phyloP scores from a whole-genome alignment of 2,329 filamentous ascomycete genomes.

The Drechslerella coelobrocha region DNA sequence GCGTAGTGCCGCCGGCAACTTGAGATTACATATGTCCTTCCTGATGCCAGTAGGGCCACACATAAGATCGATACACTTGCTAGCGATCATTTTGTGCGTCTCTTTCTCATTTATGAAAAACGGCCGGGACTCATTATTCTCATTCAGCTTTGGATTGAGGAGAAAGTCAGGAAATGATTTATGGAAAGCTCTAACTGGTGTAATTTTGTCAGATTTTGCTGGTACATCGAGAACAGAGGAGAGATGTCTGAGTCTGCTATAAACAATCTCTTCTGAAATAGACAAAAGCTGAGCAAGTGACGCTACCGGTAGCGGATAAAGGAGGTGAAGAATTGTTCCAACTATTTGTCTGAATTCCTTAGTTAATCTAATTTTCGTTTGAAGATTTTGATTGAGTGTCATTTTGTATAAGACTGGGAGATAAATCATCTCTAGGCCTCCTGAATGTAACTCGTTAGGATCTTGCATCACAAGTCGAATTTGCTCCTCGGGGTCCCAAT shows the following conservation, averaged over 20 bases:
- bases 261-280: not conserved
- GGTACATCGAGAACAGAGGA: constrained; percentile 31
- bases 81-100: constrained; percentile 8
- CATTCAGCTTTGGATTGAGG: not conserved
- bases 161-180: constrained; percentile 44
- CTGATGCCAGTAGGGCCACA: constrained; percentile 52
- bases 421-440: not conserved
- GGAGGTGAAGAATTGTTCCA: constrained; percentile 16
- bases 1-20: constrained; percentile 36
- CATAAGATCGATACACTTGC: constrained; percentile 57
- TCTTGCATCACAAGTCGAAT: constrained; percentile 10
- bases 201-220: not conserved
- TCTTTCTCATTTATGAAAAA: constrained; percentile 36
- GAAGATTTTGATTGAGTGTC: too few species aligned
- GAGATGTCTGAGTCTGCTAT: constrained; percentile 3
- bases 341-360: constrained; percentile 19
- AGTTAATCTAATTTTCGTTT: too few species aligned
- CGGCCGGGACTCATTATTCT: not conserved
- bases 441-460: not conserved
- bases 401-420: too few species aligned
- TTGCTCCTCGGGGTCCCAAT: constrained; percentile 13
- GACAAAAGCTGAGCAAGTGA: not conserved
- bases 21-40: constrained; percentile 55
- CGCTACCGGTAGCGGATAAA: constrained; percentile 8
- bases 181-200: constrained; percentile 27